Base-by-base conservation (phyloP, 1,284 basidiomycete genomes). In the Boletus semigastroideus region DNA sequence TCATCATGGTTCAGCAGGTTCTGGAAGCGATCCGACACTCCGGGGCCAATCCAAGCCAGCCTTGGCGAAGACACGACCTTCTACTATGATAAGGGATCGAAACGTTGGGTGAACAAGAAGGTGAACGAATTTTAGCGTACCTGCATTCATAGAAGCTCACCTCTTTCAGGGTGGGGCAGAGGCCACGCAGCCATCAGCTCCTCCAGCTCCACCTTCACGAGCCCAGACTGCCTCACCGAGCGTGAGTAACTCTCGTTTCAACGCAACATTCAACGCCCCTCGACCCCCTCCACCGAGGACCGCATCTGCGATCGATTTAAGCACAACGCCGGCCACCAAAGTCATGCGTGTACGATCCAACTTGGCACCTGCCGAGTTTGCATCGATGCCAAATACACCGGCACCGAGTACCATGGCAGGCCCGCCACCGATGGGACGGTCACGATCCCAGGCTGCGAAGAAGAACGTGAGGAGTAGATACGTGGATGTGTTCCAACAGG, bases 71-170 rank as follows among this genome's bases (percentile, higher is more conserved):
- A 96, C 66, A 92, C 81, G 30, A 79, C 86, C 42, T 96, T 99
- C 74, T 91, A 94, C 61, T 99, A 92, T 68, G 97, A 99, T 71
- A 87, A 90, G 62, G 94, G 98, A 20, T 80, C 90, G 56, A 97
- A 97, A 72, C 83, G 89, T 56, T 99, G 97, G 97, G 87, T 99
- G 19, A 95, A 98, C 71, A 95, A 91, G 73, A 94, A 90, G 72
- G 92, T 92, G 59, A 68, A 78, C 64, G 12, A 19, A 17, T 55
- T 6, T 27, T n/a, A 49, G 30, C 48, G 36, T 39, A 40, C 22
- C 11, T 31, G 14, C 40, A 1, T 48, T 9, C 17, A 16, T 25
- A 42, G 9, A 33, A 22, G 10, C 51, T 59, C 31, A 65, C 42
- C 6, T 3, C 28, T 30, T 47, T 3, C 60, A 92, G 87, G 77